phyloP scores from a whole-genome alignment of 208 protist species.

The Phytomonas sp. region DNA sequence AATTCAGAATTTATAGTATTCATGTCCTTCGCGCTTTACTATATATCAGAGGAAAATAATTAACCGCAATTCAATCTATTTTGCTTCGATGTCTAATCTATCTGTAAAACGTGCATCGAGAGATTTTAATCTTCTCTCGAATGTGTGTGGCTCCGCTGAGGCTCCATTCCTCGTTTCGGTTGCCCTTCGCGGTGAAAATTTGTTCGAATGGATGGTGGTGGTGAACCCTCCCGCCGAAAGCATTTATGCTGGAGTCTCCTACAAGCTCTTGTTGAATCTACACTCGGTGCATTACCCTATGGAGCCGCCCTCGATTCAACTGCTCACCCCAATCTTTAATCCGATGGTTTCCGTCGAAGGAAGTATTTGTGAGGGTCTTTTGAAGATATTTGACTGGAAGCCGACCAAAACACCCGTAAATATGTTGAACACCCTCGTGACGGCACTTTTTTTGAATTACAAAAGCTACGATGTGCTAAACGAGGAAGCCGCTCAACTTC shows the following conservation, averaged over 20 bases:
- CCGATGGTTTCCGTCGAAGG: constrained; percentile 38
- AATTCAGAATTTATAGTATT: too few species aligned
- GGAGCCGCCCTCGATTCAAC: constrained; percentile 33
- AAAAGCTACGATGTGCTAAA: constrained; percentile 23
- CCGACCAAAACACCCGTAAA: constrained; percentile 26
- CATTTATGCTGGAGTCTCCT: constrained; percentile 36
- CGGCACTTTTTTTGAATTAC: constrained; percentile 40
- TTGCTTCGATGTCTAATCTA: constrained; percentile 13
- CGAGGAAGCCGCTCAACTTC: constrained; percentile 26
- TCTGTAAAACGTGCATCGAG: constrained; percentile 23
- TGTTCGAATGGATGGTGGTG: constrained; percentile 38
- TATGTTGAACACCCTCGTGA: constrained; percentile 25
- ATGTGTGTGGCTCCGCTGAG: constrained; percentile 1
- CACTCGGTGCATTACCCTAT: constrained; percentile 46
- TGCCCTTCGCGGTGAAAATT: constrained; percentile 11
- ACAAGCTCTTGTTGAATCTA: constrained; percentile 36
- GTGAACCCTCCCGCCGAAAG: constrained; percentile 27
- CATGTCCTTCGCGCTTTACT: too few species aligned
- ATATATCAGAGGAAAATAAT: too few species aligned
- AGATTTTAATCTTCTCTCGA: constrained; percentile 28
- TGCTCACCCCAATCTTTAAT: constrained; percentile 52
- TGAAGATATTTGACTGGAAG: constrained; percentile 33
- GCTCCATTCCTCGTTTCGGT: constrained; percentile 9
- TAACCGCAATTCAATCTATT: too few species aligned
- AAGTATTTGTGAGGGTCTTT: constrained; percentile 36